Base-by-base conservation (phyloP, 371 early-diverging fungal genomes). In the Mucor circinelloides region DNA sequence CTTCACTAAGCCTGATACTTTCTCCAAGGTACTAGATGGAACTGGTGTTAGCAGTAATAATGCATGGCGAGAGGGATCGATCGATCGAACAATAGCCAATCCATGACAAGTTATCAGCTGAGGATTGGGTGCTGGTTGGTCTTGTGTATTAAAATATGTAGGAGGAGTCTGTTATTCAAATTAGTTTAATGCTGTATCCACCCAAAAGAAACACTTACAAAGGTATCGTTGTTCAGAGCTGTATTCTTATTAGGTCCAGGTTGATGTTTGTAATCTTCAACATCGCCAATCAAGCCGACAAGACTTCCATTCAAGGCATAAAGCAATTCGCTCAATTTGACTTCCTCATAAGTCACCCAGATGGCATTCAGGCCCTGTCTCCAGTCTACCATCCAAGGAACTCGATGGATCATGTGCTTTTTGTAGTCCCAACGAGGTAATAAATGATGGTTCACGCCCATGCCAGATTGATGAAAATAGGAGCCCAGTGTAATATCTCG, bases 301-400 rank as follows among this genome's bases (percentile, higher is more conserved):
- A 94, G 46, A 38, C 82, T 85, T 1, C 91, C 94, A 70, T 93
- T 94, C 25, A 94, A 75, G 0, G 92, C 89, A 73, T 89, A 85
- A 19, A 94, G 70, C n/a, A 90, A 71, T 62, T 94, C 92, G 48
- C 87, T 86, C 5, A 75, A 66, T 3, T 90, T 88, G 19, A 95
- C 89, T 36, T 90, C 88, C 52, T 85, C 84, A 58, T 76, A 85
- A 27, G 85, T 66, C 3, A 89, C 63, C 83, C 88, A 87, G 17
- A 89, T 63, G 2, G 86, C 86, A 54, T 89, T 80, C 15, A 83
- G 63, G 3, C 82, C 75, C n/a, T 70, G 58, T 6, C 73, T 66
- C 88, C 91, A 93, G 58, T 88, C 84, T 50, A 91, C 71, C 54
- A 73, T 60, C 86, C 86, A 90, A 1, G 91, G 91, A 15, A 84